A percentile compares a stretch with the other conserved stretches of the same genome.
Conservation (phyloP, 2,329 filamentous ascomycete species). For the Paecilomyces sp. region DNA sequence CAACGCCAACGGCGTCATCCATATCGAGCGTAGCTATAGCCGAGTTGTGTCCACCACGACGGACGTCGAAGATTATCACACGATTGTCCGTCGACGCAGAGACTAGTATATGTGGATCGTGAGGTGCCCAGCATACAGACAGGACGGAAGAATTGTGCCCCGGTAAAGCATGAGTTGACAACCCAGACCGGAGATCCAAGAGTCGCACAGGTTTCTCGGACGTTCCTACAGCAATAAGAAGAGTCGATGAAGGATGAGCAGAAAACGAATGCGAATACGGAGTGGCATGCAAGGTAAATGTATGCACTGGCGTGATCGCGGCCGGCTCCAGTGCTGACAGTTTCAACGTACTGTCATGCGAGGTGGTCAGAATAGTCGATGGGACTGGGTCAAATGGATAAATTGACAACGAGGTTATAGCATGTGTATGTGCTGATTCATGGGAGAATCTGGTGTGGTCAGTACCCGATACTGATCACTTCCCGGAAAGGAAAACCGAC, state of each 20-base stretch:
- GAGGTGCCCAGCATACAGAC: conserved; percentile 73
- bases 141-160: conserved; percentile 62
- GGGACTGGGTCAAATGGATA: conserved; percentile 43
- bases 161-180: conserved; percentile 63
- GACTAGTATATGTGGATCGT: conserved; percentile 69
- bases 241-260: conserved; percentile 53
- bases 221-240: conserved; percentile 82
- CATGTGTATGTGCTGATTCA: conserved; percentile 35
- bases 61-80: conserved; percentile 79
- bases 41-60: conserved; percentile 60
- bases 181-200: conserved; percentile 76
- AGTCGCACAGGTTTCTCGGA: conserved; percentile 78
- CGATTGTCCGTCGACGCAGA: conserved; percentile 81
- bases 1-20: conserved; percentile 70
- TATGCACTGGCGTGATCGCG: conserved; percentile 36
- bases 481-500: conserved; percentile 2
- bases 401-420: conserved; percentile 41
- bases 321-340: conserved; percentile 33
- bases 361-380: conserved; percentile 39
- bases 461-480: conserved; percentile 4
- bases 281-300: conserved; percentile 39
- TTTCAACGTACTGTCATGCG: conserved; percentile 40
- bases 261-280: conserved; percentile 65
- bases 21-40: conserved; percentile 73
- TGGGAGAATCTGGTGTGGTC: conserved; percentile 18